Base-by-base conservation (phyloP, 192 early-diverging fungal species). In the Gonapodya prolifera region DNA sequence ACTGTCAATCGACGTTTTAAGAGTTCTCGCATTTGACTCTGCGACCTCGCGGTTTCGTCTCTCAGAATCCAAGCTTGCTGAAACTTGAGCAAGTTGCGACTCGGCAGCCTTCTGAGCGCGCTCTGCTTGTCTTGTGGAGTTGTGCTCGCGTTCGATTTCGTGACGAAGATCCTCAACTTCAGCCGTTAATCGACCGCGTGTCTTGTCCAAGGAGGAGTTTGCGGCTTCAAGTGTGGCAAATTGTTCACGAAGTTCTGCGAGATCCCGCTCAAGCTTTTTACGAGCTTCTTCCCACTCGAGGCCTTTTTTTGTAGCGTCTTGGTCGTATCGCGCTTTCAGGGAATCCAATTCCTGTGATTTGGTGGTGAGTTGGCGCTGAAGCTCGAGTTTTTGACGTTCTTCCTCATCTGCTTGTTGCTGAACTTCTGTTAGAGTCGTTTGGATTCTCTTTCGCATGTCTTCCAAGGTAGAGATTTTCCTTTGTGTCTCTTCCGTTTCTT, bases 81-180 rank as follows among this genome's bases (percentile, higher is more conserved):
- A 91, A 34, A 81, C 81, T 2, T 78, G 74, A 0, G 82, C 76
- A 0, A 92, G 75, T 70, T 92, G 88, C 34, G 84, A 80, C 79
- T 92, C 89, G 69, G 86, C 79, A 16, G 86, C 83, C 77, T 92
- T 91, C 34, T 84, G 78, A 29, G 87, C 79, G 69, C 86, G 84
- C 80, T 91, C 89, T 33, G 92, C 84, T 70, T 88, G 88, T 75
- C 91, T 85, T 75, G 92, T 81, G 1, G 83, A 78, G 78, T 87
- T 87, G 81, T 92, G 92, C 78, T 93, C 91, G 33, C 92, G 88
- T 80, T 96, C 93, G 33, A 85, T 80, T 78, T 93, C 91, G 77
- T 89, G 85, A 18, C 87, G 84, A 34, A 92, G 80, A 75, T 95
- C 93, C 81, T 94, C 92, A 13, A 91, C 86, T 79, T 94, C 94